Evolutionary conservation across 495 filamentous ascomycete species (phyloP).

Genomic region (Talaromyces nanjingensis): DNA sequence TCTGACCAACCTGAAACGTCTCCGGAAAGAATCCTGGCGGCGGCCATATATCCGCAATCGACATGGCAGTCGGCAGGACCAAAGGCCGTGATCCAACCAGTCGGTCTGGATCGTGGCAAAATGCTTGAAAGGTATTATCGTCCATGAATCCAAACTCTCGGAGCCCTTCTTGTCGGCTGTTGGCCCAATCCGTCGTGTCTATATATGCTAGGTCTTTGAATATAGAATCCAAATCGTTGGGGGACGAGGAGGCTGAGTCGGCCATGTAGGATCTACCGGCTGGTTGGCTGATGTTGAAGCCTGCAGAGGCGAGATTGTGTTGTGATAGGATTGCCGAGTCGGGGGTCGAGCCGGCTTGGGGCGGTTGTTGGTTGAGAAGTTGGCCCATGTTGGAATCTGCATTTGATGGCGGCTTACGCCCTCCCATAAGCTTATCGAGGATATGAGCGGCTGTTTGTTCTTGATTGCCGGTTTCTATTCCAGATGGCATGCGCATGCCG

Average conservation of each 20-base stretch:
- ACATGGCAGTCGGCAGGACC: slow-evolving; percentile 30
- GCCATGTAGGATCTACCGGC: slow-evolving; percentile 2
- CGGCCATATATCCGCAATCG: slow-evolving; percentile 42
- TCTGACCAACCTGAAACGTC: slow-evolving; percentile 29
- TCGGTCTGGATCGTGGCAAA: slow-evolving; percentile 48
- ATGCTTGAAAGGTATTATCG: slow-evolving; percentile 44
- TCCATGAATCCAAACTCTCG: slow-evolving; percentile 56
- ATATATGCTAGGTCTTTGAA: slow-evolving; percentile 58
- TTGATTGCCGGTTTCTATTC: background rate
- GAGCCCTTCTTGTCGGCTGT: slow-evolving; percentile 44
- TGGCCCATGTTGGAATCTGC: background rate
- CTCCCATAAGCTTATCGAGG: background rate
- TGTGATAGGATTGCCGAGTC: slow-evolving; percentile 1
- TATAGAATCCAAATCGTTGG: slow-evolving; percentile 48
- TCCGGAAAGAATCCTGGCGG: slow-evolving; percentile 42
- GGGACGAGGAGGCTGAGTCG: slow-evolving; percentile 5
- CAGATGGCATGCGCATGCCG: background rate
- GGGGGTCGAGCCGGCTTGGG: background rate
- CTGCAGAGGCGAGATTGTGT: background rate
- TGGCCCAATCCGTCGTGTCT: slow-evolving; percentile 51
- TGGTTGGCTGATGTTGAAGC: background rate
- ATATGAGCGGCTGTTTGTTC: slow-evolving; percentile 5
- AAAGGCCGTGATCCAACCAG: slow-evolving; percentile 33
- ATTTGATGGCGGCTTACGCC: background rate
- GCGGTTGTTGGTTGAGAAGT: background rate